Conservation (phyloP, 2,329 filamentous ascomycete genomes). For the Microdochium bolleyi region DNA sequence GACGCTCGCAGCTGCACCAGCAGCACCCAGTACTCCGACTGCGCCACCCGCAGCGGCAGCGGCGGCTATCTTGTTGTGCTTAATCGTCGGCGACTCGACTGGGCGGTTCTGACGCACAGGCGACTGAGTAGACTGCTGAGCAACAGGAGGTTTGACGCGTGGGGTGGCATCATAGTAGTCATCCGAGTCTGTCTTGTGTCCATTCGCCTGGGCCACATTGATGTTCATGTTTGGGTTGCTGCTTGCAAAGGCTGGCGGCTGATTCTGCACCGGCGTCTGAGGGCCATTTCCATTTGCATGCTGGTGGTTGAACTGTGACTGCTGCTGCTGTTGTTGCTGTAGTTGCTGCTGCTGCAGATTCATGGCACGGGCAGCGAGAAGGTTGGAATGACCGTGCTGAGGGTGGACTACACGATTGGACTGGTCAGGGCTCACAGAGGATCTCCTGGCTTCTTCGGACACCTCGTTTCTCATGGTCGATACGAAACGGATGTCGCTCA, state of each 20-base stretch:
- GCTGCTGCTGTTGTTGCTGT: background rate
- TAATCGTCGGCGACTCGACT: background rate
- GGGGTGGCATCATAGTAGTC: conserved; percentile 22
- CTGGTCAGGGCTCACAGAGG: background rate
- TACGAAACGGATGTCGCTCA: background rate
- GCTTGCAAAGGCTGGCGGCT: conserved; percentile 2
- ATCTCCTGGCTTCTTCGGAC: background rate
- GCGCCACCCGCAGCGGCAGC: background rate
- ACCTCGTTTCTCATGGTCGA: background rate
- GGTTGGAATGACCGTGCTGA: background rate
- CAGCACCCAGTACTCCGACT: background rate
- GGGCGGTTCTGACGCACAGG: background rate
- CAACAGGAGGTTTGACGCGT: conserved; percentile 3
- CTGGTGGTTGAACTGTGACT: background rate
- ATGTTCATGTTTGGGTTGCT: conserved; percentile 14
- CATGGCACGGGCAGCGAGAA: background rate
- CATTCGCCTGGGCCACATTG: conserved; percentile 17
- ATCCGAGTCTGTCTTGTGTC: conserved; percentile 8
- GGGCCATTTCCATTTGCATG: conserved; percentile 8
- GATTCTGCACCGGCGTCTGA: conserved; percentile 11
- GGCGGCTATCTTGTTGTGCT: background rate
- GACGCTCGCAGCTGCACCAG: background rate
- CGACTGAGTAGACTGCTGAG: background rate
- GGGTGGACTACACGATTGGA: background rate
- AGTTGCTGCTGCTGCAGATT: background rate